phyloP scores from a whole-genome alignment of 192 early-diverging fungal species.

The Irineochytrium annulatum region DNA sequence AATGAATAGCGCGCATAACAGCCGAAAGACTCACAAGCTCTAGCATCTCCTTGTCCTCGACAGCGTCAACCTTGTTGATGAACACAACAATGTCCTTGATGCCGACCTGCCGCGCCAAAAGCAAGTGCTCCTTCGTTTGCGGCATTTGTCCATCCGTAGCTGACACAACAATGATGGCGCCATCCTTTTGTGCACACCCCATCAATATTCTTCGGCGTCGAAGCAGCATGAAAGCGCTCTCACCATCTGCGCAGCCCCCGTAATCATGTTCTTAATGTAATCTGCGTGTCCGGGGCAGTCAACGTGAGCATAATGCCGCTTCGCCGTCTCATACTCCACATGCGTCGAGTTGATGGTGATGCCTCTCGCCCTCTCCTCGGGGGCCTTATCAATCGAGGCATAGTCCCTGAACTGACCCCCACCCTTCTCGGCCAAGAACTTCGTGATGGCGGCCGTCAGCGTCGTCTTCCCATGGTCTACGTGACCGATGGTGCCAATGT shows the following conservation, averaged over 20 bases:
- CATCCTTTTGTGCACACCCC: conserved; percentile 58
- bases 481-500: conserved; percentile 98
- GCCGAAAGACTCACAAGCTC: conserved; percentile 64
- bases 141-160: conserved; percentile 99
- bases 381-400: conserved; percentile 96
- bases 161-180: conserved; percentile 97
- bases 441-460: conserved; percentile 97
- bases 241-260: conserved; percentile 92
- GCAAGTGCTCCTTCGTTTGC: conserved; percentile 97
- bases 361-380: conserved; percentile 95
- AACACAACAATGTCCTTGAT: conserved; percentile 90
- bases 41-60: conserved; percentile 95
- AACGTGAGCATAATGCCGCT: conserved; percentile 91
- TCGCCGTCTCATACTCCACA: conserved; percentile 91
- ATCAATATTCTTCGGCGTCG: neutral
- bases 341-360: conserved; percentile 97
- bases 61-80: conserved; percentile 97
- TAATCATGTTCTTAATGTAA: conserved; percentile 99
- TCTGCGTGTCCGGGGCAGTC: conserved; percentile 99
- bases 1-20: neutral
- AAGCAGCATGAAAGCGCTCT: neutral
- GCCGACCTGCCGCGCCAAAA: conserved; percentile 94
- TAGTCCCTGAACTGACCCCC: conserved; percentile 92
- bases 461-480: conserved; percentile 99
- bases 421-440: conserved; percentile 77